A percentile compares a stretch with the other conserved stretches of the same genome.
Evolutionary conservation across 2,329 filamentous ascomycete genomes (phyloP).

Genomic region (Amesomyces nigricolor): DNA sequence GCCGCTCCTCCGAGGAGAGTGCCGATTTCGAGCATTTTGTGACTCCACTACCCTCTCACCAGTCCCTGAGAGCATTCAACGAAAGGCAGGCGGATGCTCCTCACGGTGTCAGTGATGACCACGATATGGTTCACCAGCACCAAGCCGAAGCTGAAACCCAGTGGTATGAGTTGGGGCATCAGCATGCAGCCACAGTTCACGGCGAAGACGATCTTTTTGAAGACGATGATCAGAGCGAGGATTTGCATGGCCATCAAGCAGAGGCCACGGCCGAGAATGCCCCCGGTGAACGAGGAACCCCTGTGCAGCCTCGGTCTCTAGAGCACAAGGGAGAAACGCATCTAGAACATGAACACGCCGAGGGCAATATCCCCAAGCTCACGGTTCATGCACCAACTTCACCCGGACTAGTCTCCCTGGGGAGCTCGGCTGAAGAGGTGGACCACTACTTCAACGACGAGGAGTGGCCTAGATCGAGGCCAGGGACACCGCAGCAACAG

Average conservation of each 20-base stretch:
- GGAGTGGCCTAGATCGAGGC: background rate
- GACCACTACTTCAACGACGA: constrained; percentile 9
- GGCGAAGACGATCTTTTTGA: constrained; percentile 35
- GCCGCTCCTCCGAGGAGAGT: background rate
- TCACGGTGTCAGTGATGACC: background rate
- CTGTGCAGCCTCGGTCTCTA: background rate
- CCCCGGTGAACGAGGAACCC: background rate
- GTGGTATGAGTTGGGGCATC: constrained; percentile 20
- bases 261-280: background rate
- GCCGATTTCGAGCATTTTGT: constrained; percentile 20
- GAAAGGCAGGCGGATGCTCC: background rate
- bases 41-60: constrained; percentile 20
- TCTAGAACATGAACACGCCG: background rate
- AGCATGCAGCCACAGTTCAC: constrained; percentile 32
- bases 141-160: background rate
- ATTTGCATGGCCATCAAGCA: background rate
- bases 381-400: background rate
- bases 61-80: constrained; percentile 2
- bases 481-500: background rate
- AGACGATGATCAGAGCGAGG: constrained; percentile 16
- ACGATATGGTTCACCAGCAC: background rate
- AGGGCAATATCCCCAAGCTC: background rate
- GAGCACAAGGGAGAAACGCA: background rate
- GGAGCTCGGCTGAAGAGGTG: constrained; percentile 5
- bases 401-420: background rate